These are phyloP conservation scores for Xanthoconium separans DNA, from an alignment of 1,284 basidiomycete species.

Conservation along the genomic window DNA sequence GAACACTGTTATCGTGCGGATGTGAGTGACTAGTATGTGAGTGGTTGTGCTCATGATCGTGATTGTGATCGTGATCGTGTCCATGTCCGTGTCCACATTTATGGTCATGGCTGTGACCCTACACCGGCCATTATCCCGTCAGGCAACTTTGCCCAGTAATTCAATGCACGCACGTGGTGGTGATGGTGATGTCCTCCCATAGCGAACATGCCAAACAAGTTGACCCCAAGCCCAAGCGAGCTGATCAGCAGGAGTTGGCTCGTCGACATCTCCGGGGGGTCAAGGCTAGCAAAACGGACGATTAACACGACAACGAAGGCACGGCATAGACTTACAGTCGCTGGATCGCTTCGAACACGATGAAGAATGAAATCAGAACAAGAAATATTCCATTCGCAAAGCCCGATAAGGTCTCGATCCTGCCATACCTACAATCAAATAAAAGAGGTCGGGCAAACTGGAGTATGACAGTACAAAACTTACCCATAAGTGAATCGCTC, in stretches of 20 bases:
- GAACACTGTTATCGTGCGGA: constrained; percentile 21
- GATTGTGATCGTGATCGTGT: constrained; percentile 41
- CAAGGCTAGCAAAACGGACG: constrained; percentile 52
- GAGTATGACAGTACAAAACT: constrained; percentile 18
- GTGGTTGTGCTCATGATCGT: constrained; percentile 27
- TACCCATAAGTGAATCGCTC: constrained; percentile 94
- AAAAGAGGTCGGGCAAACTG: not conserved
- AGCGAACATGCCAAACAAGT: constrained; percentile 98
- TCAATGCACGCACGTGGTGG: constrained; percentile 63
- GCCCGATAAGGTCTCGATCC: constrained; percentile 99
- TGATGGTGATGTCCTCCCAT: constrained; percentile 95
- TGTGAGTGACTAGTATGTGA: constrained; percentile 22
- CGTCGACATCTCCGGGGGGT: constrained; percentile 98
- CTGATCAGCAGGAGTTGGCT: constrained; percentile 91
- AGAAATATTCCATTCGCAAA: constrained; percentile 98
- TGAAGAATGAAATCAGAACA: constrained; percentile 95
- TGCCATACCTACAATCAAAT: constrained; percentile 66
- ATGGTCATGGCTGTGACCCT: constrained; percentile 55
- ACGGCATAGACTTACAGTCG: constrained; percentile 69
- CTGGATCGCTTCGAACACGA: constrained; percentile 97
- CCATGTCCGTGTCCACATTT: constrained; percentile 45
- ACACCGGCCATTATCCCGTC: constrained; percentile 15
- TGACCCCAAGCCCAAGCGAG: constrained; percentile 86
- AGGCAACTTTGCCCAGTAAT: not conserved
- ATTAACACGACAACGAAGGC: not conserved